Conservation (phyloP, 352 stramenopile species). For the Poterioochromonas sp. region DNA sequence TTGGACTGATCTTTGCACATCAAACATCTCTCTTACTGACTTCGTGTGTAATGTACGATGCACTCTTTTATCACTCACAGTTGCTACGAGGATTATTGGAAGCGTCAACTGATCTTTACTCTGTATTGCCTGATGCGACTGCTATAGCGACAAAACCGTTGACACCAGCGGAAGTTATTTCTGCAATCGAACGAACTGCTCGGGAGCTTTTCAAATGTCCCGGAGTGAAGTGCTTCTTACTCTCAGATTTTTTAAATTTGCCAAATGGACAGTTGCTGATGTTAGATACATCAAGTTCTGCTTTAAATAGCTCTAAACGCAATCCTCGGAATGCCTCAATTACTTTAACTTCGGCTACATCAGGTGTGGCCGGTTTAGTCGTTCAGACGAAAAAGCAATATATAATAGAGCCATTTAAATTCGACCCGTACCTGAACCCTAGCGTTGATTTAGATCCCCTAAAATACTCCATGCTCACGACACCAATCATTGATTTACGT, state of each 20-base stretch:
- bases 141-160: background rate
- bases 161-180: background rate
- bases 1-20: conserved; percentile 13
- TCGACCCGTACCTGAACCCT: conserved; percentile 5
- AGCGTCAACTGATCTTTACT: background rate
- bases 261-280: background rate
- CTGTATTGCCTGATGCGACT: background rate
- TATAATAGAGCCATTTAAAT: background rate
- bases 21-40: background rate
- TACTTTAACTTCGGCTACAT: background rate
- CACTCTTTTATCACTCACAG: background rate
- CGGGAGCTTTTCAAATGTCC: conserved; percentile 10
- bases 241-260: background rate
- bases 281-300: background rate
- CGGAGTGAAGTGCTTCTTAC: background rate
- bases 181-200: background rate
- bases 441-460: conserved; percentile 9
- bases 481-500: conserved; percentile 10
- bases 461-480: background rate
- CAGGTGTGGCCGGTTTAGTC: background rate
- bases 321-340: background rate
- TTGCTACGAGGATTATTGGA: background rate
- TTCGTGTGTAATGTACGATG: background rate
- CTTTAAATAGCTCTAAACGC: background rate
- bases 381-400: conserved; percentile 3